A percentile compares a stretch with the other conserved stretches of the same genome.
Evolutionary conservation across 495 filamentous ascomycete species (phyloP).

Genomic region (Penicillium angulare): DNA sequence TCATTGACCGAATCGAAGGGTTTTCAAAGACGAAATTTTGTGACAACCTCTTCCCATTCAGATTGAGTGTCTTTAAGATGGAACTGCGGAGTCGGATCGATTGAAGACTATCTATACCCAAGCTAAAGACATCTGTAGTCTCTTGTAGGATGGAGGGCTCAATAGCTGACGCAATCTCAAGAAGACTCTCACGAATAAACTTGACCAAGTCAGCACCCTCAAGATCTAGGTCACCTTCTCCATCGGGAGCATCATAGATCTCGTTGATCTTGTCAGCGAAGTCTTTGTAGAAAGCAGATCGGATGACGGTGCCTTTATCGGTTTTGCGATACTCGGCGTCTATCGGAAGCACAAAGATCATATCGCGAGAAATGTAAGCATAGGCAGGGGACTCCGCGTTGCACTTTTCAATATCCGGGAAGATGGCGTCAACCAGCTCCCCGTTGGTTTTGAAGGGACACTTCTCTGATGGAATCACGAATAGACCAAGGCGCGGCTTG

Average conservation of each 20-base stretch:
- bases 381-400: conserved; percentile 36
- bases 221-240: not conserved
- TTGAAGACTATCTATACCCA: conserved; percentile 55
- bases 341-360: conserved; percentile 29
- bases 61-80: conserved; percentile 28
- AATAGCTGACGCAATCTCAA: not conserved
- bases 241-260: conserved; percentile 9
- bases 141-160: not conserved
- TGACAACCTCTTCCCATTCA: conserved; percentile 32
- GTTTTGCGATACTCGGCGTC: conserved; percentile 50
- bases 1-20: conserved; percentile 31
- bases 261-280: conserved; percentile 18
- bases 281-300: conserved; percentile 9
- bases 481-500: conserved; percentile 24
- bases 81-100: conserved; percentile 24
- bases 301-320: conserved; percentile 48
- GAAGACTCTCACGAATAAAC: not conserved
- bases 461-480: conserved; percentile 31
- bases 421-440: conserved; percentile 22
- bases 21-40: conserved; percentile 43
- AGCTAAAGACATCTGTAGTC: conserved; percentile 30
- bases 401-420: conserved; percentile 43
- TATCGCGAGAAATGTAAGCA: conserved; percentile 19
- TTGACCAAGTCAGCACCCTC: not conserved
- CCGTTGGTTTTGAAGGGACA: not conserved